Evolutionary conservation across 2,329 filamentous ascomycete genomes (phyloP), one percentile per base, ranked within the genome.

Genomic region (Eutypa lata): DNA sequence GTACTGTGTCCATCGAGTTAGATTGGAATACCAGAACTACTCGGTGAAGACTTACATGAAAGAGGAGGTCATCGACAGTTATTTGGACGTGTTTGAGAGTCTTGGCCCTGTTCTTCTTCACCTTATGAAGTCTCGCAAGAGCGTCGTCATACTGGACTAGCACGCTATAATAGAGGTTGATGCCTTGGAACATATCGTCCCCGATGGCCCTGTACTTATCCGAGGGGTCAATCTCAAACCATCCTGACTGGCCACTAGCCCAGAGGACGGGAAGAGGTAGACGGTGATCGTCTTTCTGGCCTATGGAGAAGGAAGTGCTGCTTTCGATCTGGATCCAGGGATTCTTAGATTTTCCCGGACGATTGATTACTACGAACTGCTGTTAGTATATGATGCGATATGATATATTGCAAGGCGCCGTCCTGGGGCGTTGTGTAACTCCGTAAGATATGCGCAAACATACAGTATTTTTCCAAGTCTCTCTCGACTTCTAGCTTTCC

Each of bases 191-290:
- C 76, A 88, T 88, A 47, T 77, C 73, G 28, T 78, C 69, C 67
- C 81, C 86, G 26, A 82, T 81, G 6, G 69, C 61, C 48, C 72
- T 70, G 65, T 89, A 91, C 2, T 71, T 67, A 10, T 73, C 63
- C n/a, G 80, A 73, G 1, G 88, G 86, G 31, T 73, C 73, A 42
- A 91, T 77, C 62, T 86, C 81, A 64, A 83, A 90, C 86, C 87
- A 90, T 44, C 86, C 87, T 13, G 84, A 79, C 50, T 74, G 67
- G 37, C 84, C 84, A 28, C 77, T 74, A 1, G 86, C 83, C 88
- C 88, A 91, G 28, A 89, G 73, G n/a, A 81, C 74, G 3, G 81
- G 76, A 18, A 76, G 73, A 0, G 81, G 74, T 21, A 76, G 73
- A 1, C 76, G 77, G 22, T 45, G 3, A 48, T 81, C 77, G 14